Conservation (phyloP, 257 asterid species). For the Misopates orontium region DNA sequence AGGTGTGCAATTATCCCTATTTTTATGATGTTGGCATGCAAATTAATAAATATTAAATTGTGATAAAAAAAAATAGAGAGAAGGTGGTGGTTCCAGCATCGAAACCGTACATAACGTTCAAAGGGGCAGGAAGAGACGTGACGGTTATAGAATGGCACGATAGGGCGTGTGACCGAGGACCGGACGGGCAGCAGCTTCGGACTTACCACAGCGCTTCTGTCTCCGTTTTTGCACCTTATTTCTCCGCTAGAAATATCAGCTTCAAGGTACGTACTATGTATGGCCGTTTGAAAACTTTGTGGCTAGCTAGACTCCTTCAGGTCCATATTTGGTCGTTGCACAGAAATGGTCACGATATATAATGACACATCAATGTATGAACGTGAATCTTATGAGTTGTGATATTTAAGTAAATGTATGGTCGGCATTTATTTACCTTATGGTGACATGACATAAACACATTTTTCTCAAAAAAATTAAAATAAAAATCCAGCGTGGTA, state of each 20-base stretch:
- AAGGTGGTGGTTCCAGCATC: constrained; percentile 83
- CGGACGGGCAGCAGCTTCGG: constrained; percentile 84
- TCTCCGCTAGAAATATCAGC: constrained; percentile 80
- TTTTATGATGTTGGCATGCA: not conserved
- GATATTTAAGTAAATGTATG: no score
- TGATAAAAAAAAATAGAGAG: constrained; percentile 42
- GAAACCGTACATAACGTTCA: constrained; percentile 73
- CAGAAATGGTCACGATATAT: no score
- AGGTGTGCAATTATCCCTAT: not conserved
- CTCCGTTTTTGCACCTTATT: constrained; percentile 61
- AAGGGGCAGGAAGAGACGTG: constrained; percentile 75
- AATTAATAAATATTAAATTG: not conserved
- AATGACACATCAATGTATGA: no score
- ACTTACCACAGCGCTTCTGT: constrained; percentile 89
- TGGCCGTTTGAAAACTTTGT: no score
- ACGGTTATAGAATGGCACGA: constrained; percentile 92
- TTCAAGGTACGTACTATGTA: constrained; percentile 70
- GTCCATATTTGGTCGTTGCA: no score
- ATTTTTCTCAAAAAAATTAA: no score
- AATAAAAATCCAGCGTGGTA: no score
- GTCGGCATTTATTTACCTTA: no score
- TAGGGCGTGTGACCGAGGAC: constrained; percentile 74
- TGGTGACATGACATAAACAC: no score
- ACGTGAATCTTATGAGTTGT: no score
- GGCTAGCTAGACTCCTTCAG: no score